These are phyloP conservation scores for Pisolithus orientalis DNA, from an alignment of 768 basidiomycete species.

Conservation along the genomic window DNA sequence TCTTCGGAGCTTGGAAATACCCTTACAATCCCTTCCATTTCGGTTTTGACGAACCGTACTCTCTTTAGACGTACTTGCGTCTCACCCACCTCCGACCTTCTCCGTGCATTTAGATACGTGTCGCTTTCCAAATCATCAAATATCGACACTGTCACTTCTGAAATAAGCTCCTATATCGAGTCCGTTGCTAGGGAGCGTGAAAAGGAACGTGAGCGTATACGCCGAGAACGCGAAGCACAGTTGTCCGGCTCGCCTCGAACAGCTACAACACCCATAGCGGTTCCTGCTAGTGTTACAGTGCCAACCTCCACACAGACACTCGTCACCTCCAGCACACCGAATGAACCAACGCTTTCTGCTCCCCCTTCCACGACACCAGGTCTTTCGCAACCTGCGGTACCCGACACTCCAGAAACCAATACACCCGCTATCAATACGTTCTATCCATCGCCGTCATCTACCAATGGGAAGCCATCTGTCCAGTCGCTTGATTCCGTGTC, in stretches of 20 bases:
- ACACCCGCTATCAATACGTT: slow-evolving; percentile 32
- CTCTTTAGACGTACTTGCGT: slow-evolving; percentile 28
- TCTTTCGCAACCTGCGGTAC: slow-evolving; percentile 8
- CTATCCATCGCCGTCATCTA: slow-evolving; percentile 60
- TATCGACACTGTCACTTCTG: slow-evolving; percentile 47
- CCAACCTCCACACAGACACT: slow-evolving; percentile 9
- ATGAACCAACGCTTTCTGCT: slow-evolving; percentile 8
- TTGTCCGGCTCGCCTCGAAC: slow-evolving; percentile 23
- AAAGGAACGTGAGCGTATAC: slow-evolving; percentile 66
- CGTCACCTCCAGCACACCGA: slow-evolving; percentile 9
- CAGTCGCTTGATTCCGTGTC: slow-evolving; percentile 2
- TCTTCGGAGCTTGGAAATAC: slow-evolving; percentile 9
- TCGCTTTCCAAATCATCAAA: slow-evolving; percentile 46
- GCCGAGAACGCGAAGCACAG: slow-evolving; percentile 52
- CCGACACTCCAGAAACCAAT: slow-evolving; percentile 13
- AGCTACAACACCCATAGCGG: slow-evolving; percentile 17
- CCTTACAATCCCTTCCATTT: neutral
- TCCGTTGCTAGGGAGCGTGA: slow-evolving; percentile 72
- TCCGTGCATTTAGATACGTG: slow-evolving; percentile 43
- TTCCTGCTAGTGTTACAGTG: slow-evolving; percentile 4
- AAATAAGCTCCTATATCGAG: slow-evolving; percentile 69
- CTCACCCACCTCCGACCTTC: slow-evolving; percentile 33
- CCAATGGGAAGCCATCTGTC: slow-evolving; percentile 19
- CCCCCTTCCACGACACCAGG: slow-evolving; percentile 14
- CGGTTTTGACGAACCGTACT: slow-evolving; percentile 16